Conservation (phyloP, 2,329 filamentous ascomycete genomes). For the Aspergillus vadensis region DNA sequence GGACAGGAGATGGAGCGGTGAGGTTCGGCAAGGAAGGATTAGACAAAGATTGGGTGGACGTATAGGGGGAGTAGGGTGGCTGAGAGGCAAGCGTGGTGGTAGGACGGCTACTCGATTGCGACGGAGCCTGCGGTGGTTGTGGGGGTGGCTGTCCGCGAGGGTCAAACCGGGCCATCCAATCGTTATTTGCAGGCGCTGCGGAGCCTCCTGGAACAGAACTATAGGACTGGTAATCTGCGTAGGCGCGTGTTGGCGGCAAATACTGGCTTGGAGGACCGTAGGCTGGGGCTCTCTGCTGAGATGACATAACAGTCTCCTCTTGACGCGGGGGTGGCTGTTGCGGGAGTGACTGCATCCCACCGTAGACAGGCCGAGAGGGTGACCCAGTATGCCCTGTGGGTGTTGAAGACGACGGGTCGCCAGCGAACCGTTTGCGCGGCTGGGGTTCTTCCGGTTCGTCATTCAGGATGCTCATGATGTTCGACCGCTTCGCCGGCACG, state of each 20-base stretch:
- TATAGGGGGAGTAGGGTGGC: constrained; percentile 34
- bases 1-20: constrained; percentile 37
- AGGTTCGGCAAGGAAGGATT: constrained; percentile 28
- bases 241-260: constrained; percentile 32
- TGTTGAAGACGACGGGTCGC: constrained; percentile 35
- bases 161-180: constrained; percentile 48
- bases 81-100: constrained; percentile 27
- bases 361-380: constrained; percentile 33
- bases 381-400: constrained; percentile 21
- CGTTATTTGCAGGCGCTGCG: constrained; percentile 35
- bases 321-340: constrained; percentile 27
- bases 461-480: constrained; percentile 53
- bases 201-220: constrained; percentile 28
- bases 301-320: constrained; percentile 27
- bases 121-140: constrained; percentile 25
- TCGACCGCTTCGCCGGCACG: constrained; percentile 51
- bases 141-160: constrained; percentile 37
- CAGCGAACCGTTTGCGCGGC: constrained; percentile 49
- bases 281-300: constrained; percentile 28
- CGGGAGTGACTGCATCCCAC: constrained; percentile 24
- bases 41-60: constrained; percentile 27
- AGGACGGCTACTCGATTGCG: constrained; percentile 25
- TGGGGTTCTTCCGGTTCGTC: constrained; percentile 51
- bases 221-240: constrained; percentile 38
- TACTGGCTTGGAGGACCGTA: constrained; percentile 34